Base-by-base conservation (phyloP, 148 eudicot species). In the Cornus suecica region DNA sequence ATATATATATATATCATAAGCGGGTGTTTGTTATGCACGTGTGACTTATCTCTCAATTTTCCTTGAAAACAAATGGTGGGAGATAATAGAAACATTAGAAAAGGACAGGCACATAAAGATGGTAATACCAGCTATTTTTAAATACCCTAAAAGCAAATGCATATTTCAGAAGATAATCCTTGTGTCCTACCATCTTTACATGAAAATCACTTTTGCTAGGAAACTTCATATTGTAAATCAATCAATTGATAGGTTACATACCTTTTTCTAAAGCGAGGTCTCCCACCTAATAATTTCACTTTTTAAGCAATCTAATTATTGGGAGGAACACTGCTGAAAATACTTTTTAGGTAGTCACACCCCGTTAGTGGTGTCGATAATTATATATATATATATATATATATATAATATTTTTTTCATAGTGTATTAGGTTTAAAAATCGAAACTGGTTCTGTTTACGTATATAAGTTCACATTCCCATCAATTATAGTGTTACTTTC, bases 121-220 rank as follows among this genome's bases (percentile, higher is more conserved):
- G 78, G 65, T 68, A 64, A 65, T 75, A 61, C 83, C 78, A 71
- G n/a, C n/a, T n/a, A n/a, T n/a, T 74, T 73, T 8, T 8, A 76
- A 79, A 82, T 76, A 80, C 70, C 16, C 25, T 13, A 65, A 75
- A 85, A 81, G 66, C 70, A 80, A 72, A 78, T 83, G 73, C 22
- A 48, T 48, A 13, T 79, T 74, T 75, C 66, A 74, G 73, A 77
- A 48, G 79, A 82, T 84, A 80, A 80, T 78, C 71, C 68, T 80
- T 81, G 80, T 72, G 71, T 83, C 84, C 83, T 68, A 48, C 54
- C 54, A 48, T 68, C 73, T 73, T 42, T 73, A 31, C 60, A 58
- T 22, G 48, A 48, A 34, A 68, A 65, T 60, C 76, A 66, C 73
- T 29, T 75, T 77, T 68, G 29, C 52, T 71, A 56, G 74, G 81